phyloP scores from a whole-genome alignment of 371 early-diverging fungal genomes.

The Mortierella sp. region DNA sequence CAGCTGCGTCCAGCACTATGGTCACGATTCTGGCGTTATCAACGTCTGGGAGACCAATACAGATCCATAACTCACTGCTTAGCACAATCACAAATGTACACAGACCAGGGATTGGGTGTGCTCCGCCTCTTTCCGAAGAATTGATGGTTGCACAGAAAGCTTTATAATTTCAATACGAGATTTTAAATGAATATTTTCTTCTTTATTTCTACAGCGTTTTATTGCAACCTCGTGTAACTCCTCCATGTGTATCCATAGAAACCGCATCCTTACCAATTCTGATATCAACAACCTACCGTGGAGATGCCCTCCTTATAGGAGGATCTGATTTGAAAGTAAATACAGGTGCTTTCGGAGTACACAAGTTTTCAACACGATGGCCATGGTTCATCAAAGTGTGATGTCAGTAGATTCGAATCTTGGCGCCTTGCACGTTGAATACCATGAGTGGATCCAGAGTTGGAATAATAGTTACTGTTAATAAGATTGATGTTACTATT shows the following conservation, averaged over 20 bases:
- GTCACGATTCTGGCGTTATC: constrained; percentile 16
- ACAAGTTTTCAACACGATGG: neutral
- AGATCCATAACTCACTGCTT: constrained; percentile 42
- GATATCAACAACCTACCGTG: too few species aligned
- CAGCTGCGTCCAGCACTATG: constrained; percentile 41
- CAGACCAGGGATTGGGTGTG: neutral
- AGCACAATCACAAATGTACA: constrained; percentile 28
- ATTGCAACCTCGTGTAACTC: neutral
- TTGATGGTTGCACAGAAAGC: neutral
- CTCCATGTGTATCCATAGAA: neutral
- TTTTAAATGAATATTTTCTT: neutral
- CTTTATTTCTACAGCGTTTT: neutral
- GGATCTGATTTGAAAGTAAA: neutral
- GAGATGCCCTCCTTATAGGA: neutral
- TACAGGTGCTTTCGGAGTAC: neutral
- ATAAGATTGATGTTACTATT: neutral
- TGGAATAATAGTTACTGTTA: neutral
- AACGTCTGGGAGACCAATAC: constrained; percentile 11
- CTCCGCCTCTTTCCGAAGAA: neutral
- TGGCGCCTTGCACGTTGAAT: neutral
- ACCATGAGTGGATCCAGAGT: neutral
- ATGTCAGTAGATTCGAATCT: neutral
- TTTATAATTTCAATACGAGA: too few species aligned
- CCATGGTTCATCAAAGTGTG: neutral
- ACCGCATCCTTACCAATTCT: neutral